Evolutionary conservation across 129 eudicot species (phyloP), one percentile per base, ranked within the genome.

Genomic region (Apium graveolens): DNA sequence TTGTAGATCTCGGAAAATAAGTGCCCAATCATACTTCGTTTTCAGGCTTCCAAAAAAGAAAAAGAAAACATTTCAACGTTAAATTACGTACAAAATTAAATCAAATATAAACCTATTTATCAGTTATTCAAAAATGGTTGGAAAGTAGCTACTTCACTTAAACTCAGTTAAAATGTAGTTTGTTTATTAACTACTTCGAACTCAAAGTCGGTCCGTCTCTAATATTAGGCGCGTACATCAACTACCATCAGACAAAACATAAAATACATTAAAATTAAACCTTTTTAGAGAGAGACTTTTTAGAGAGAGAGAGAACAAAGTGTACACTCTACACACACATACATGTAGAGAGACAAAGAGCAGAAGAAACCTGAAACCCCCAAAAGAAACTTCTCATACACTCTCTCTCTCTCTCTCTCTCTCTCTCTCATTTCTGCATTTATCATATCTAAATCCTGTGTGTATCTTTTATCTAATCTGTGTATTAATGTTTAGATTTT

Each of bases 331-430:
- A 49, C 57, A 57, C 65, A n/a, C 13, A 57, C n/a, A 57, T 2
- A 21, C 65, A 55, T 8, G 21, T 2, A 55, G n/a, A 20, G 26
- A 55, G 65, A 60, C 32, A 60, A 70, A 66, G 39, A 13, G 39
- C 37, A 31, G 72, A 31, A 31, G 39, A 66, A 66, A 66, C 72
- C 68, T 26, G 34, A 60, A 60, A 60, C 68, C 87, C 85, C 86
- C 82, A 74, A 80, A 77, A 78, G 75, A 80, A 79, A 81, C 82
- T 72, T 44, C 79, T 82, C 69, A 10, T 48, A 70, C 74, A 57
- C 84, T 80, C 84, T 68, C 80, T 79, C 86, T 69, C 27, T 69
- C 73, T 70, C 84, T 80, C 84, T 68, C 80, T 79, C 86, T 69
- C 27, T 69, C 73, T 70, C 84, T 80, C 84, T 68, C 80, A 76